These are phyloP conservation scores for Xenosphaeropsis pyriputrescens DNA, from an alignment of 2,329 filamentous ascomycete species.

Conservation along the genomic window DNA sequence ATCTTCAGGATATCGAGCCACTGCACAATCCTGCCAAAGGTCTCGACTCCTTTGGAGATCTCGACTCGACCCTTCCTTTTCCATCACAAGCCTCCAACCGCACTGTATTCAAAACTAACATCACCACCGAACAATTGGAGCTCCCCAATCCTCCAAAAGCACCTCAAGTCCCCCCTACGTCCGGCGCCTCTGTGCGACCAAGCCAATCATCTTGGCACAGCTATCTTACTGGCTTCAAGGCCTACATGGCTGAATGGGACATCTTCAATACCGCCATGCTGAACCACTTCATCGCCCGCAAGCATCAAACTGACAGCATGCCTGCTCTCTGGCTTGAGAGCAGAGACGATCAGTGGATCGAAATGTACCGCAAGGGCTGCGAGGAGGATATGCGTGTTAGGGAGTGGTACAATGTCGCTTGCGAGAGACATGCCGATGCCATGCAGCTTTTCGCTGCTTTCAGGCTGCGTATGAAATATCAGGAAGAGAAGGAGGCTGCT, in stretches of 20 bases:
- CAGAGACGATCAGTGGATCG: constrained; percentile 31
- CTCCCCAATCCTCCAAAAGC: constrained; percentile 24
- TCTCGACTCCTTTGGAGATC: constrained; percentile 33
- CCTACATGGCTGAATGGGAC: constrained; percentile 33
- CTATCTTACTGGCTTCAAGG: constrained; percentile 34
- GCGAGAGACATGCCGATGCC: constrained; percentile 40
- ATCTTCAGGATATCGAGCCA: constrained; percentile 40
- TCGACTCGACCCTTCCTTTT: constrained; percentile 40
- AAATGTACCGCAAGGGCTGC: constrained; percentile 41
- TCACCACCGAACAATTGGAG: constrained; percentile 26
- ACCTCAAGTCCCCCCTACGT: constrained; percentile 29
- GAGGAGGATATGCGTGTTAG: constrained; percentile 48
- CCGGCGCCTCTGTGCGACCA: constrained; percentile 27
- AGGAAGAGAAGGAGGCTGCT: not conserved
- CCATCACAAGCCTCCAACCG: constrained; percentile 32
- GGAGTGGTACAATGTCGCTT: constrained; percentile 41
- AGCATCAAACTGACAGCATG: constrained; percentile 20
- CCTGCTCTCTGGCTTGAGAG: constrained; percentile 18
- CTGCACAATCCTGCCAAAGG: constrained; percentile 29
- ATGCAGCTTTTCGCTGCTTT: constrained; percentile 39
- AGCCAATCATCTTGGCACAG: constrained; percentile 29
- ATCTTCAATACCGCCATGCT: constrained; percentile 32
- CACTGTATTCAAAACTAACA: constrained; percentile 17
- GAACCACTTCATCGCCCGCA: constrained; percentile 35
- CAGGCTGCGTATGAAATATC: constrained; percentile 23